Base-by-base conservation (phyloP, 2,329 filamentous ascomycete species). In the Hymenoscyphus salicellus region DNA sequence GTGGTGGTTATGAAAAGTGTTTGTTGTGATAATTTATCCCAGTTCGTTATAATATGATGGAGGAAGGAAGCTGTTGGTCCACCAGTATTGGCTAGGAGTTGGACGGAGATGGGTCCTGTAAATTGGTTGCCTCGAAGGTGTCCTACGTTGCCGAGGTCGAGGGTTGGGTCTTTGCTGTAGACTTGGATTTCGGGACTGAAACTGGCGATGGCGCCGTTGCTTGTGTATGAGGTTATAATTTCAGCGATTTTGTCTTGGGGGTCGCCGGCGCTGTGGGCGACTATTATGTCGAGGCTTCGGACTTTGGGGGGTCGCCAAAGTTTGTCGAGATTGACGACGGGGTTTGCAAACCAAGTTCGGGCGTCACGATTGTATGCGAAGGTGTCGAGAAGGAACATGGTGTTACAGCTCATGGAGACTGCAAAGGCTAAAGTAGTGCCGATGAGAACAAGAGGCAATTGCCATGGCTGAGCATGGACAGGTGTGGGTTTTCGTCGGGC, bases 41-140 rank as follows among this genome's bases (percentile, higher is more conserved):
- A 83, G 52, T 73, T 64, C 16, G 67, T 71, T 3, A 80, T 63
- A 38, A 83, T 81, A 66, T 83, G 81, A 65, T 78, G 71, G 3
- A 83, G 76, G 70, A 79, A 82, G 3, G 80, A 79, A 8, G 79
- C 79, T 20, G 78, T 76, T 68, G 81, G 78, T 41, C 81, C 76
- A 26, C 81, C 81, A 36, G 76, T 65, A 61, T 83, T 83, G 5
- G 66, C 69, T 11, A 76, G 69, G 1, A 66, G 64, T 26, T 68
- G 67, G n/a, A 75, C 71, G 16, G 28, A 55, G 16, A 72, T 14
- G n/a, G 65, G 55, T 30, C 69, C 68, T 55, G 55, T 14, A 59
- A 68, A 71, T 2, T 17, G 30, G 2, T 23, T 11, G 14, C 63
- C 63, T 30, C 61, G 57, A 14, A 63, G 20, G 8, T 38, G 20